A percentile compares a stretch with the other conserved stretches of the same genome.
Conservation (phyloP, 1,284 basidiomycete genomes). For the Leccinum subspadiceum region DNA sequence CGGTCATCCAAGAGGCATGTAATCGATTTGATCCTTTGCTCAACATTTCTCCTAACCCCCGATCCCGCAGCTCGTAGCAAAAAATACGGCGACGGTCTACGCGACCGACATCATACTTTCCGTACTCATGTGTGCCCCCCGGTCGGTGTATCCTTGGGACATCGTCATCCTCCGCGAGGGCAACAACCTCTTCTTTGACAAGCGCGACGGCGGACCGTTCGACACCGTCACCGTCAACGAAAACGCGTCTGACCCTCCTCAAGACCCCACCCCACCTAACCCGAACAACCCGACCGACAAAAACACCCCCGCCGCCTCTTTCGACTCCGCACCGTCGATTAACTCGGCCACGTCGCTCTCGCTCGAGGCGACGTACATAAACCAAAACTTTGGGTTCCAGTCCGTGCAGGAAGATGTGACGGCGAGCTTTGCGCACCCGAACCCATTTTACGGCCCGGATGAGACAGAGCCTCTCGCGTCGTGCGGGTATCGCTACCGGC, state of each 20-base stretch:
- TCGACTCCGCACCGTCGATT: constrained; percentile 69
- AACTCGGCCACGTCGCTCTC: constrained; percentile 94
- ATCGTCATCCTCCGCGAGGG: constrained; percentile 94
- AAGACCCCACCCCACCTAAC: constrained; percentile 78
- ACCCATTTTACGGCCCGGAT: constrained; percentile 94
- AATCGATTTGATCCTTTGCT: not conserved
- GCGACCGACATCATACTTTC: constrained; percentile 96
- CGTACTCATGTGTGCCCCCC: constrained; percentile 93
- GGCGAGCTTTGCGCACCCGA: constrained; percentile 78
- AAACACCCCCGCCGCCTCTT: constrained; percentile 46
- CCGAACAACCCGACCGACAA: constrained; percentile 74
- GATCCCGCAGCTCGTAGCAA: constrained; percentile 63
- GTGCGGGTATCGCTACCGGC: constrained; percentile 94
- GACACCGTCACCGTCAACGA: constrained; percentile 99
- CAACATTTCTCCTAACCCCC: not conserved
- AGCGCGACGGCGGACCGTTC: constrained; percentile 96
- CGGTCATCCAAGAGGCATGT: constrained; percentile 83
- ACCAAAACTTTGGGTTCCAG: constrained; percentile 98
- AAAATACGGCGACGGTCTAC: constrained; percentile 83
- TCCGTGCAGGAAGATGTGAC: constrained; percentile 77
- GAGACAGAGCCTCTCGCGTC: constrained; percentile 95
- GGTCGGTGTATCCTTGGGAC: constrained; percentile 99
- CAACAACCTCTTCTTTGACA: constrained; percentile 95
- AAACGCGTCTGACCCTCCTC: constrained; percentile 94
- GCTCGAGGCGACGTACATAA: constrained; percentile 98